Evolutionary conservation across 1,284 basidiomycete species (phyloP).

Genomic region (Meripilus lineatus): DNA sequence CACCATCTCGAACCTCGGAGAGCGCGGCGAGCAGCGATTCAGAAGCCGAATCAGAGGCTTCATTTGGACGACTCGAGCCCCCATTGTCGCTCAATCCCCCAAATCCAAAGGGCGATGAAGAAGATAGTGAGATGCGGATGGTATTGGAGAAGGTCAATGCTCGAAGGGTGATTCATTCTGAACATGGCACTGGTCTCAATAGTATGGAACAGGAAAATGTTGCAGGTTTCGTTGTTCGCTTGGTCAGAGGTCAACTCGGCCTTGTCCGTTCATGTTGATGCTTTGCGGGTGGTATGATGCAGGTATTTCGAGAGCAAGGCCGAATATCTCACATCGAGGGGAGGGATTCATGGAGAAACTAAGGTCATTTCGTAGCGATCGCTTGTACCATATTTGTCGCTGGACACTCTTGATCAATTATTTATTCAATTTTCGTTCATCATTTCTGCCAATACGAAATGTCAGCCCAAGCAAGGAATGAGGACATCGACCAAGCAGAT

Average conservation of each 20-base stretch:
- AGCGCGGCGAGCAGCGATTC: too few relatives aligned
- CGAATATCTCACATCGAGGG: too few relatives aligned
- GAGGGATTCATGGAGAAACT: too few relatives aligned
- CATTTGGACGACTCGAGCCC: constrained; percentile 5
- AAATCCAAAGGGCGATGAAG: background rate
- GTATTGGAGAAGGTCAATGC: constrained; percentile 36
- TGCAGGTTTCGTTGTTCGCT: constrained; percentile 26
- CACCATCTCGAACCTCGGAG: constrained; percentile 9
- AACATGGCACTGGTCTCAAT: constrained; percentile 31
- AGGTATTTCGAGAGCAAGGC: too few relatives aligned
- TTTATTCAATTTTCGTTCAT: too few relatives aligned
- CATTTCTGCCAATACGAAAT: too few relatives aligned
- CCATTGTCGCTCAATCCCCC: constrained; percentile 7
- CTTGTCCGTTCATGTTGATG: constrained; percentile 12
- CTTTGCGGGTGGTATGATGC: too few relatives aligned
- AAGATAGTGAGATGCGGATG: constrained; percentile 27
- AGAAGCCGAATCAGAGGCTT: background rate
- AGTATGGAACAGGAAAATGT: constrained; percentile 34
- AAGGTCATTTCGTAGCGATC: too few relatives aligned
- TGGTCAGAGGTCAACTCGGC: constrained; percentile 28
- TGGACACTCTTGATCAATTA: too few relatives aligned
- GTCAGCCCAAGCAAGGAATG: too few relatives aligned
- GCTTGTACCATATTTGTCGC: too few relatives aligned
- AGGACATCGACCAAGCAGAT: too few relatives aligned
- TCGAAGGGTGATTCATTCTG: constrained; percentile 33